phyloP scores from a whole-genome alignment of 139 green algal species.

The Edaphochlamys debaryana region DNA sequence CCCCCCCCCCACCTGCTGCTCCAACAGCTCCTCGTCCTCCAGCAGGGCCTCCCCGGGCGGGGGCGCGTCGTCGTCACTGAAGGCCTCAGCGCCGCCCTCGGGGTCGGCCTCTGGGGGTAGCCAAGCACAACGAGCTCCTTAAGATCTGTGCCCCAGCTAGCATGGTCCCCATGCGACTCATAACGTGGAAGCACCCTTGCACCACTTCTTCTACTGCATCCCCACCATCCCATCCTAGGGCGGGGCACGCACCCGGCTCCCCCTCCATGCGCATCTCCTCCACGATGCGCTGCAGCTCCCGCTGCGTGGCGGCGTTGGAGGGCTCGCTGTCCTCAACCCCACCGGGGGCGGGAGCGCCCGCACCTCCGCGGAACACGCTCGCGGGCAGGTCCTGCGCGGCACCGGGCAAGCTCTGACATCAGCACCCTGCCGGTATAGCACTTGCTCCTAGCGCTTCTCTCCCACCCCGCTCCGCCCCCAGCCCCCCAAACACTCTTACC shows the following conservation, averaged over 20 bases:
- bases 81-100: neutral
- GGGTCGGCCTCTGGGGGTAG: no score
- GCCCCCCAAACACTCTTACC: neutral
- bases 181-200: neutral
- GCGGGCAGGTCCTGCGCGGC: slow-evolving; percentile 3
- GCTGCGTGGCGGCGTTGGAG: neutral
- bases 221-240: no score
- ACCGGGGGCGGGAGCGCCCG: neutral
- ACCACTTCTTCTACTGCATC: neutral
- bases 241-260: no score
- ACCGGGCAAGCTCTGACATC: neutral
- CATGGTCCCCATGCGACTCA: neutral
- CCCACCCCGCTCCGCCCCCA: neutral
- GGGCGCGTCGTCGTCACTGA: slow-evolving; percentile 38
- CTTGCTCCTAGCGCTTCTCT: no score
- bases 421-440: no score
- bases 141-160: no score
- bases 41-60: neutral
- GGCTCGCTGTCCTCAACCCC: neutral
- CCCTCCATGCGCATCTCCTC: no score
- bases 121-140: neutral
- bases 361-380: neutral
- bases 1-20: no score
- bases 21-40: neutral
- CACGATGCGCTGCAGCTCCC: no score